phyloP scores from a whole-genome alignment of 257 asterid species.

The Salvia miltiorrhiza region DNA sequence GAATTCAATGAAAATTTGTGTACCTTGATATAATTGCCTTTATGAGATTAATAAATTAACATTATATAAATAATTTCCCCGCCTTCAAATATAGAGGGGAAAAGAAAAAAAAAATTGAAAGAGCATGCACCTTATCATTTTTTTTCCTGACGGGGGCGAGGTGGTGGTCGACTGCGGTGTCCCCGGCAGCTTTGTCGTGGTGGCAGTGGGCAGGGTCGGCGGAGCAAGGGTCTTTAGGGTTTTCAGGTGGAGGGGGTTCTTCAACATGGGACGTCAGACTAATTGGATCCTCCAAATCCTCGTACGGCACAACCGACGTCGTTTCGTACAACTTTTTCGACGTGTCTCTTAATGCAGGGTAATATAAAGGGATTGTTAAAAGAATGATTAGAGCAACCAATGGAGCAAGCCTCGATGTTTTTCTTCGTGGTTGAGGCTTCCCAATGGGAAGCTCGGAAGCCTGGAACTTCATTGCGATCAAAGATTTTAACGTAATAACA shows the following conservation, averaged over 20 bases:
- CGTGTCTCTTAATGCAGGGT: slow-evolving; percentile 29
- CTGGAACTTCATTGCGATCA: slow-evolving; percentile 46
- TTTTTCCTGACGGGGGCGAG: not conserved
- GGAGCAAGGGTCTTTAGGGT: slow-evolving; percentile 6
- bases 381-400: slow-evolving; percentile 39
- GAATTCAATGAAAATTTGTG: too few relatives aligned
- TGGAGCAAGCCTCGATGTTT: slow-evolving; percentile 49
- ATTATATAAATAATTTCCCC: too few relatives aligned
- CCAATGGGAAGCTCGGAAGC: slow-evolving; percentile 46
- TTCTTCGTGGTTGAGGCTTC: slow-evolving; percentile 50
- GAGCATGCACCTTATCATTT: not conserved
- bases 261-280: not conserved
- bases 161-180: not conserved
- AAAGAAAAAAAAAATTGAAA: too few relatives aligned
- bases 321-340: slow-evolving; percentile 27
- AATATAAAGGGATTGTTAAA: slow-evolving; percentile 52
- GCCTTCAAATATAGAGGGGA: too few relatives aligned
- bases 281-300: slow-evolving; percentile 15
- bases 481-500: not conserved
- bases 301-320: not conserved
- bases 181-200: not conserved
- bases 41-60: too few relatives aligned
- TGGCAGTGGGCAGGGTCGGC: slow-evolving; percentile 5
- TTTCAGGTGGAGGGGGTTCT: not conserved
- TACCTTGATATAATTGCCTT: too few relatives aligned